Evolutionary conservation across 345 rosid species (phyloP), one percentile per base, ranked within the genome.

Genomic region (Excoecaria cochinchinensis): DNA sequence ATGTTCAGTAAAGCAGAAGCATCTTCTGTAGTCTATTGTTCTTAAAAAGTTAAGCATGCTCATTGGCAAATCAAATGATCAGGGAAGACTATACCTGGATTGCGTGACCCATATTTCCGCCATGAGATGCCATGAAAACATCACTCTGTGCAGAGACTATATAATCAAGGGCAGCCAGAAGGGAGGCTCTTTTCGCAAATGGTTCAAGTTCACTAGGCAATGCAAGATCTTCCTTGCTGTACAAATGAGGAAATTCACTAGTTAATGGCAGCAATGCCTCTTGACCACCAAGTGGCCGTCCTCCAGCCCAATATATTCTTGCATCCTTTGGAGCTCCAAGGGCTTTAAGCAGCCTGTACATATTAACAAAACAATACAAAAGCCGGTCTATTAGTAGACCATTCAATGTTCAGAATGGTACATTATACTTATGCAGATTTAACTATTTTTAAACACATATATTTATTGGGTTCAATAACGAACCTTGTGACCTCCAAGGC

Each of bases 91-190:
- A 31, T 79, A 90, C 97, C 97, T 93, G 99, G 78, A 93, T 82
- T 1, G 97, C 91, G 6, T 89, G 99, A 25, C 97, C 98, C 98
- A 95, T 95, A 73, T 95, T 95, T 77, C 99, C 99, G 57, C 99
- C 99, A 44, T 93, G 98, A 76, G 99, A 95, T 69, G 99, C 90
- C 98, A 95, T 90, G 84, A 95, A 95, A 77, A 93, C 97, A 68
- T 95, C 95, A 64, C 99, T 93, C 67, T 82, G 85, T 74, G 86
- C 91, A 0, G 97, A 90, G 48, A 96, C 97, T 75, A 96, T 80
- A 51, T 84, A 90, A 81, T 96, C 98, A 6, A 93, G 83, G 12
- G 99, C 97, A 69, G 99, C 98, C 97, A 96, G 82, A 17, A 85
- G 56, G 0, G 99, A 95, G 52, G 97, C 97, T 83, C 80, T 92